Conservation (phyloP, 192 early-diverging fungal species). For the Gryganskiella cystojenkinii region DNA sequence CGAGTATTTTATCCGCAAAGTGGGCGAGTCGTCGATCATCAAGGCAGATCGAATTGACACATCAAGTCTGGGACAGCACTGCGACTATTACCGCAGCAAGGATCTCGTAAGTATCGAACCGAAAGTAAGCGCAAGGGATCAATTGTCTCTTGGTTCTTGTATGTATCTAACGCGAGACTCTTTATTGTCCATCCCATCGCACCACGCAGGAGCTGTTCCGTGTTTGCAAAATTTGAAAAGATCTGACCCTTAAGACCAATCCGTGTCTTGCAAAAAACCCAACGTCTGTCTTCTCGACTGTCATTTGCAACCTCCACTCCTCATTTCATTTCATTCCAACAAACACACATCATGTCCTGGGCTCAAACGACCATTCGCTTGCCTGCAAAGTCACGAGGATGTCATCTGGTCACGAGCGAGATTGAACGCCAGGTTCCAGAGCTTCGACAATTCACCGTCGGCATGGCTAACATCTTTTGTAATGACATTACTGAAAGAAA, state of each 20-base stretch:
- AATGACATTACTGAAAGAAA: conserved; percentile 15
- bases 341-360: conserved; percentile 75
- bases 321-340: background rate
- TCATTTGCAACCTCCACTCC: background rate
- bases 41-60: conserved; percentile 14
- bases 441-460: conserved; percentile 71
- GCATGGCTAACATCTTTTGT: conserved; percentile 89
- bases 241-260: too few species aligned
- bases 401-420: conserved; percentile 82
- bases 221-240: too few species aligned
- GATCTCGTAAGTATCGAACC: conserved; percentile 25
- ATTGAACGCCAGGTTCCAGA: conserved; percentile 72
- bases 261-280: too few species aligned
- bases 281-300: too few species aligned
- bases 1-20: conserved; percentile 35
- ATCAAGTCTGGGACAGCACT: conserved; percentile 4
- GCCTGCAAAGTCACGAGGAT: conserved; percentile 69
- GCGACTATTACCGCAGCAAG: conserved; percentile 37
- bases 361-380: conserved; percentile 72
- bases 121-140: too few species aligned
- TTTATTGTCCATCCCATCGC: too few species aligned
- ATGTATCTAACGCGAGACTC: background rate
- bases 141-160: too few species aligned
- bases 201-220: too few species aligned
- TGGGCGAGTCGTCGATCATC: conserved; percentile 8